A percentile compares a stretch with the other conserved stretches of the same genome.
Conservation (phyloP, 148 eudicot genomes). For the Persicaria tinctoria region DNA sequence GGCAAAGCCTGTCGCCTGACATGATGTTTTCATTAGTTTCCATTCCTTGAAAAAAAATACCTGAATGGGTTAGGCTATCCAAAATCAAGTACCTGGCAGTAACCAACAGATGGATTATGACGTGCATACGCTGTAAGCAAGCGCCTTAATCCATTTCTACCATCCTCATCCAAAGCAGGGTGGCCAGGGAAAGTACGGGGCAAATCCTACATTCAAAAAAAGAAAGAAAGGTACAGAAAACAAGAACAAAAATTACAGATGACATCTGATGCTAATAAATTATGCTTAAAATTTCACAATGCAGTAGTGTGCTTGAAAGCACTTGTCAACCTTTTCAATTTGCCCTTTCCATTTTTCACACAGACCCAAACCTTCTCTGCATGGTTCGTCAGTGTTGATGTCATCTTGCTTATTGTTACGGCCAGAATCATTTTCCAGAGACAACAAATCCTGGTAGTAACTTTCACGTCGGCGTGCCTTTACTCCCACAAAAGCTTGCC, state of each 20-base stretch:
- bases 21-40: not conserved
- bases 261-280: conserved; percentile 6
- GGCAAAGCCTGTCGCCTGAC: not conserved
- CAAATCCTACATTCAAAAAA: conserved; percentile 54
- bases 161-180: conserved; percentile 94
- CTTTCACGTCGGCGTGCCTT: conserved; percentile 65
- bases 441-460: conserved; percentile 72
- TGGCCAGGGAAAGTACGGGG: conserved; percentile 99
- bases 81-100: conserved; percentile 70
- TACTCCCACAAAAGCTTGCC: conserved; percentile 99
- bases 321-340: conserved; percentile 82
- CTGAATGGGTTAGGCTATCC: not conserved
- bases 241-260: conserved; percentile 32
- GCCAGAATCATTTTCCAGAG: conserved; percentile 29
- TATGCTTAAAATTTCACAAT: conserved; percentile 53
- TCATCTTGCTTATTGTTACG: conserved; percentile 29
- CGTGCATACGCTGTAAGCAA: conserved; percentile 97
- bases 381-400: conserved; percentile 24
- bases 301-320: conserved; percentile 30
- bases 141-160: conserved; percentile 94
- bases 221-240: not conserved
- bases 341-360: conserved; percentile 92
- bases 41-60: not conserved
- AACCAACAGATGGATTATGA: conserved; percentile 93
- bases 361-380: conserved; percentile 25